phyloP scores from a whole-genome alignment of 208 protist species.

The Trypanosoma cruzi region DNA sequence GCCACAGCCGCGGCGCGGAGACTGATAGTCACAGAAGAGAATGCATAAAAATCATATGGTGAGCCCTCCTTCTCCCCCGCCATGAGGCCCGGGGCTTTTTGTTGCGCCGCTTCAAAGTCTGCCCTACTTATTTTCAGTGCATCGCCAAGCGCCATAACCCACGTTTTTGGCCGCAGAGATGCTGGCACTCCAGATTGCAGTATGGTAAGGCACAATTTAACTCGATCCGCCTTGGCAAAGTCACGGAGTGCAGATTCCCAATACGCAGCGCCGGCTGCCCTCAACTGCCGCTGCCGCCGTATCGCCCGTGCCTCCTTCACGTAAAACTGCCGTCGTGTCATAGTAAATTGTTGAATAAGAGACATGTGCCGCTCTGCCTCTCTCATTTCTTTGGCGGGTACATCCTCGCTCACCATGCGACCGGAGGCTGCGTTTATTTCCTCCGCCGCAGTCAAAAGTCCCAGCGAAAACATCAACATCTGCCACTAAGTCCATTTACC shows the following conservation, averaged over 20 bases:
- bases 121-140: background rate
- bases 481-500: background rate
- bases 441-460: background rate
- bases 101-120: background rate
- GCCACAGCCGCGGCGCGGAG: too few relatives aligned
- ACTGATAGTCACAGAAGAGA: background rate
- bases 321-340: background rate
- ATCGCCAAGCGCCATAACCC: slow-evolving; percentile 1
- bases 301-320: slow-evolving; percentile 4
- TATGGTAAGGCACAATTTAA: background rate
- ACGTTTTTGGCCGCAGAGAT: background rate
- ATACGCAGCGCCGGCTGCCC: background rate
- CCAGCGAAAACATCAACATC: background rate
- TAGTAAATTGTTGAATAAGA: slow-evolving; percentile 3
- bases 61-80: background rate
- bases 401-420: background rate
- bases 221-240: background rate
- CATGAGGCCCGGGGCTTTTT: background rate
- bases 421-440: slow-evolving; percentile 12
- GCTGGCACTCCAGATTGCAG: slow-evolving; percentile 1
- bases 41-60: background rate
- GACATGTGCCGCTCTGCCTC: slow-evolving; percentile 10
- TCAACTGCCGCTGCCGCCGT: background rate
- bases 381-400: slow-evolving; percentile 1
- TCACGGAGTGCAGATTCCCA: background rate